Percentiles rank a stretch among this genome's conserved stretches.
These are phyloP conservation scores for Komagataella pseudopastoris DNA, from an alignment of 805 yeast genomes.

Conservation along the genomic window DNA sequence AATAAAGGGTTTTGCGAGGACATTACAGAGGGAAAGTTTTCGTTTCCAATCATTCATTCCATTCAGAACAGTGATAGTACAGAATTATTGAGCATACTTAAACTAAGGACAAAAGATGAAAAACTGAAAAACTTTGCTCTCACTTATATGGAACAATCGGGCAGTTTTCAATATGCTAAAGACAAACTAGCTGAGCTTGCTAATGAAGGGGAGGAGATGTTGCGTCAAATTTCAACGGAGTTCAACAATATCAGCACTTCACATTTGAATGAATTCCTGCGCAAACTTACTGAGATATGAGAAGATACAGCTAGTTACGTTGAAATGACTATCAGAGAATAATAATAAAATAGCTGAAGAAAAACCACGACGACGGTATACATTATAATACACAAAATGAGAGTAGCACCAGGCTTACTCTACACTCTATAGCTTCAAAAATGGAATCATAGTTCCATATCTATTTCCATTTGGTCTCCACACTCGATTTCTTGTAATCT, in stretches of 20 bases:
- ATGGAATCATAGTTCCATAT: conserved; percentile 1
- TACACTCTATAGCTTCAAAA: neutral
- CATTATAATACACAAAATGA: neutral
- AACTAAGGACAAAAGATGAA: conserved; percentile 34
- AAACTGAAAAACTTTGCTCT: conserved; percentile 38
- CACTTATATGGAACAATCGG: conserved; percentile 25
- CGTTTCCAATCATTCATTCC: conserved; percentile 74
- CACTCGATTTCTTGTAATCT: neutral
- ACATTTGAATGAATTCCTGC: neutral
- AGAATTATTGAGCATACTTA: conserved; percentile 35
- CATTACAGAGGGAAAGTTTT: conserved; percentile 77
- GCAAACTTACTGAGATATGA: neutral
- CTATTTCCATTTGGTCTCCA: conserved; percentile 3
- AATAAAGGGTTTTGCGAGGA: conserved; percentile 80
- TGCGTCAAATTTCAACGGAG: conserved; percentile 4
- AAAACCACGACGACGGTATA: neutral
- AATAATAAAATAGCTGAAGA: neutral
- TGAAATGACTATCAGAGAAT: too few relatives aligned
- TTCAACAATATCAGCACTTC: neutral
- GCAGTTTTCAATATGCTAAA: conserved; percentile 26
- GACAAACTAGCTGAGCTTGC: conserved; percentile 15
- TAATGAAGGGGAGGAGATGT: conserved; percentile 10
- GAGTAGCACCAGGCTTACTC: neutral
- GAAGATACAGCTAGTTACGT: neutral
- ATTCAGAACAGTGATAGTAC: conserved; percentile 24